phyloP scores from a whole-genome alignment of 2,329 filamentous ascomycete species.

The Teratosphaeria pseudoeucalypti region DNA sequence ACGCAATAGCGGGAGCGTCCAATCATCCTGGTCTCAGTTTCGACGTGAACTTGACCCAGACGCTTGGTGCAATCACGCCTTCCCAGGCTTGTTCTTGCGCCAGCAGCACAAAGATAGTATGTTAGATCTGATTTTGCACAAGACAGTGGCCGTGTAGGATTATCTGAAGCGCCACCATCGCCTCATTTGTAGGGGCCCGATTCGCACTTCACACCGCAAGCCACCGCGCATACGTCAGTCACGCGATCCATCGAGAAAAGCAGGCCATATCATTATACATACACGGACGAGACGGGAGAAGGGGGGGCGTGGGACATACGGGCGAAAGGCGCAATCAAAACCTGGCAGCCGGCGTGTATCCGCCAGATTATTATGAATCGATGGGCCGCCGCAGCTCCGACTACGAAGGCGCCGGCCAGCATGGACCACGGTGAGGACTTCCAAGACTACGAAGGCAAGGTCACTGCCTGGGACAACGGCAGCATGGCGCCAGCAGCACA shows the following conservation, averaged over 20 bases:
- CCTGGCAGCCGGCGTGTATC: not conserved
- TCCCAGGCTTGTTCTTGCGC: not conserved
- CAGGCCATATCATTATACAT: not conserved
- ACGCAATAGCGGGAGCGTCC: not conserved
- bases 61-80: not conserved
- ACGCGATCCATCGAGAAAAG: not conserved
- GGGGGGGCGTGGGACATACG: not conserved
- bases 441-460: not conserved
- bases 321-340: not conserved
- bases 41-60: not conserved
- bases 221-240: not conserved
- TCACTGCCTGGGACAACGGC: not conserved
- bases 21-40: not conserved
- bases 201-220: not conserved
- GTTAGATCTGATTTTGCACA: not conserved
- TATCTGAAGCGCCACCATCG: not conserved
- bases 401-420: not conserved
- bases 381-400: not conserved
- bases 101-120: not conserved
- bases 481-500: slow-evolving; percentile 10
- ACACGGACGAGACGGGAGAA: not conserved
- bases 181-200: not conserved
- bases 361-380: not conserved
- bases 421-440: not conserved
- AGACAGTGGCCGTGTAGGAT: not conserved